These are phyloP conservation scores for Candida endomychidarum DNA, from an alignment of 805 yeast genomes.

Conservation along the genomic window DNA sequence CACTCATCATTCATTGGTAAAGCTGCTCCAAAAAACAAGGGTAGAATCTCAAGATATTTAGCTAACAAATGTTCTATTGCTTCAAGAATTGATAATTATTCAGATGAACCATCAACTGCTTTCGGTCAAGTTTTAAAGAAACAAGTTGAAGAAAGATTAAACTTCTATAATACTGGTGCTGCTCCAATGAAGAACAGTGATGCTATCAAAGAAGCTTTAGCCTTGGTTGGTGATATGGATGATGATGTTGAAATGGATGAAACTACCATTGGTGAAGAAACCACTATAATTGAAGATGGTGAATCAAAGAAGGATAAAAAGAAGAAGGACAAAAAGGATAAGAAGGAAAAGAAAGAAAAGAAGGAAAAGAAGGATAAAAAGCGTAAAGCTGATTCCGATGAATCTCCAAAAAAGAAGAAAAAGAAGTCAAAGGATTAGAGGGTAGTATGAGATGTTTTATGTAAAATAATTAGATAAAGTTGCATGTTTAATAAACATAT, in stretches of 20 bases:
- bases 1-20: conserved; percentile 92
- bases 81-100: conserved; percentile 95
- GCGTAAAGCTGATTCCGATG: conserved; percentile 32
- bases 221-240: conserved; percentile 55
- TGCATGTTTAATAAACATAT: conserved; percentile 24
- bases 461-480: conserved; percentile 16
- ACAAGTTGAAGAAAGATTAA: conserved; percentile 97
- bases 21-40: conserved; percentile 96
- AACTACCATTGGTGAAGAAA: conserved; percentile 21
- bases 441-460: conserved; percentile 6
- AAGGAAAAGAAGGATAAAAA: conserved; percentile 33
- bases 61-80: conserved; percentile 99
- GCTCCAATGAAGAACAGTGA: conserved; percentile 95
- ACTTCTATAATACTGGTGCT: conserved; percentile 93
- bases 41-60: conserved; percentile 96
- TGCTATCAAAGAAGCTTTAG: conserved; percentile 90
- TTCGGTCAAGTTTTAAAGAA: conserved; percentile 90
- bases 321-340: conserved; percentile 30
- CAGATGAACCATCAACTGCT: conserved; percentile 87
- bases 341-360: conserved; percentile 32
- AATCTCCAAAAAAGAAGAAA: conserved; percentile 39
- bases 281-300: conserved; percentile 21
- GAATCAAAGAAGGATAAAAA: conserved; percentile 26
- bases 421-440: conserved; percentile 46
- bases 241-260: conserved; percentile 32